Conservation (phyloP, 208 protist genomes). For the Acanthamoeba lenticulata region DNA sequence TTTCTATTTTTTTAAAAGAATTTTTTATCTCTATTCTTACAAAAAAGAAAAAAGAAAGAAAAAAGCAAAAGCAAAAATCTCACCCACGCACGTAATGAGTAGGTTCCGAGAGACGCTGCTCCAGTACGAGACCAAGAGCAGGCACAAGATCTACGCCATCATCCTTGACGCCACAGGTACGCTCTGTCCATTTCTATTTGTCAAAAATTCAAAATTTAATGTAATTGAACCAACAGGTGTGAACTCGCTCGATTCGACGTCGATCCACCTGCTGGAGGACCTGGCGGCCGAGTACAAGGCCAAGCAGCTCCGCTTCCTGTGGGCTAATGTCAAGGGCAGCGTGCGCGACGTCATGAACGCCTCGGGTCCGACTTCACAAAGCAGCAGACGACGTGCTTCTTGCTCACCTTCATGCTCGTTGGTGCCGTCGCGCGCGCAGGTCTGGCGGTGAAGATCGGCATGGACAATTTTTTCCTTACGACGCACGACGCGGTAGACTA, state of each 20-base stretch:
- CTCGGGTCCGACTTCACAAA: too few species aligned
- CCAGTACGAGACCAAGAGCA: background rate
- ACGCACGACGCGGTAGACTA: conserved; percentile 18
- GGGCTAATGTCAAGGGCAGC: conserved; percentile 61
- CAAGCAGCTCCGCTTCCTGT: conserved; percentile 48
- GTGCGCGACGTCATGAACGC: conserved; percentile 5
- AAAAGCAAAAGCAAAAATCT: background rate
- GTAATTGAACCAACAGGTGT: background rate
- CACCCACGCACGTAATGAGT: background rate
- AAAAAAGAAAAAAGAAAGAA: too few species aligned
- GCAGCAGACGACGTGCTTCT: background rate
- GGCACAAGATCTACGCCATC: background rate
- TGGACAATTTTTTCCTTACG: conserved; percentile 5
- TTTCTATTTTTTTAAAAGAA: too few species aligned
- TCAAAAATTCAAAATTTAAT: background rate
- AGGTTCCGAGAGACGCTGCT: background rate
- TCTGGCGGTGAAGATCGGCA: background rate
- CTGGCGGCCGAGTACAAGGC: background rate
- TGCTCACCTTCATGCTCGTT: background rate
- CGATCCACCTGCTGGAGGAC: conserved; percentile 24
- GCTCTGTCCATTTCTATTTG: background rate
- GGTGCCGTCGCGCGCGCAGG: background rate
- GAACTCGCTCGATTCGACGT: conserved; percentile 31
- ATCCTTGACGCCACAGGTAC: conserved; percentile 37
- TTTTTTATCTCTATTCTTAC: too few species aligned